Base-by-base conservation (phyloP, 306 rosid genomes). In the Alnus rubra region DNA sequence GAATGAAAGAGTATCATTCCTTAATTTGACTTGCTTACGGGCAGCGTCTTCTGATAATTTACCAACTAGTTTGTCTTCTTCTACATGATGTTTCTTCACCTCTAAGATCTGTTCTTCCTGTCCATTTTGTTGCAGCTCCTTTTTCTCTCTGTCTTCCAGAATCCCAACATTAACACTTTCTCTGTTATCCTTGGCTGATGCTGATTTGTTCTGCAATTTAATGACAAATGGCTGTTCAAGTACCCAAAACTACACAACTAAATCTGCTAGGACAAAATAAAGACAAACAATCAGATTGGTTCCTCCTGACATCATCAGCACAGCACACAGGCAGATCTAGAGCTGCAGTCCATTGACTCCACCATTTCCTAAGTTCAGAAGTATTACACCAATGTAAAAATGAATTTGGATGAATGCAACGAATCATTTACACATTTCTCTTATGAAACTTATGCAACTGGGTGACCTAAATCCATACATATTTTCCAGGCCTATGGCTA, bases 161-260 rank as follows among this genome's bases (percentile, higher is more conserved):
- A 62, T 73, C 50, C 60, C 77, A 74, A 50, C 7, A 44, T 42
- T 60, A 69, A 74, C 45, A 74, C 84, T 84, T 68, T 76, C 74
- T 69, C 75, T 35, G 71, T 81, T 80, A 39, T 74, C 63, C 75
- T 55, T 78, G 10, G 15, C 77, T 35, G 79, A 83, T 83, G 87
- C 83, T 68, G 77, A 18, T 12, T 49, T 74, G 70, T 73, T 78
- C 98, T 89, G 97, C 82, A 85, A 85, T 83, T 82, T 62, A 85
- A 80, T 82, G 69, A 59, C 47, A 71, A 56, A 51, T 51, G 74
- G 64, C 33, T 83, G 81, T 79, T 71, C 82, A 74, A 76, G 75
- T 48, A 54, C 42, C 72, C 12, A 78, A 59, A 82, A 60, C 70
- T 76, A 52, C 69, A 59, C 7, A 82, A 71, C 49, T 48, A 78